phyloP scores from a whole-genome alignment of 768 basidiomycete genomes.

The Suillus lakei region DNA sequence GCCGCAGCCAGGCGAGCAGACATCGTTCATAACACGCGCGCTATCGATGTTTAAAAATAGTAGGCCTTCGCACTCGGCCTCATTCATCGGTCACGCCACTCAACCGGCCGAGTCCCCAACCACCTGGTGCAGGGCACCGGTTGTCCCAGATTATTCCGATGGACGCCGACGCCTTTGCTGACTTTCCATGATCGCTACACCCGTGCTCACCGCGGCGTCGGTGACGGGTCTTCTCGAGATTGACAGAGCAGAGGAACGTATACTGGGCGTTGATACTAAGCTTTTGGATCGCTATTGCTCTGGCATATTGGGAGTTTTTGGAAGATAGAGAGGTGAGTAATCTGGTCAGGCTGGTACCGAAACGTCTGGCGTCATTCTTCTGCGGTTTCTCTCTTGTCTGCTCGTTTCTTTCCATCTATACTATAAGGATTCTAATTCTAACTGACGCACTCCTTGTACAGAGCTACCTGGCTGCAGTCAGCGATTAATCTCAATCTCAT shows the following conservation, averaged over 20 bases:
- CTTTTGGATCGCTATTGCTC: slow-evolving; percentile 77
- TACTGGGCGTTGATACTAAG: slow-evolving; percentile 73
- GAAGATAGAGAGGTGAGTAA: slow-evolving; percentile 76
- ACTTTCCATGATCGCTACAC: slow-evolving; percentile 76
- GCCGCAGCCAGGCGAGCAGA: slow-evolving; percentile 31
- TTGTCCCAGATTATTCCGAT: slow-evolving; percentile 27
- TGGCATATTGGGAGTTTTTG: slow-evolving; percentile 80
- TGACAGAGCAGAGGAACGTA: slow-evolving; percentile 55
- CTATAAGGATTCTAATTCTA: background rate
- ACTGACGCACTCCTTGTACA: background rate
- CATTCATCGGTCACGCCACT: slow-evolving; percentile 56
- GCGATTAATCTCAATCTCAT: background rate
- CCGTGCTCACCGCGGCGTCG: slow-evolving; percentile 61
- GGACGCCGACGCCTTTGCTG: slow-evolving; percentile 52
- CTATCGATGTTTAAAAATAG: slow-evolving; percentile 52
- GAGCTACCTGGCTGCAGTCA: slow-evolving; percentile 4
- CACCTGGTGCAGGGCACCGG: slow-evolving; percentile 21
- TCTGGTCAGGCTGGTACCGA: background rate
- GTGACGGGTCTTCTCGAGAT: slow-evolving; percentile 69
- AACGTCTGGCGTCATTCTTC: background rate
- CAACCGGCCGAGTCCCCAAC: slow-evolving; percentile 21
- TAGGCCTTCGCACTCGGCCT: slow-evolving; percentile 61
- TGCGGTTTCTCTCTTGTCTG: background rate
- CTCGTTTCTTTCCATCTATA: background rate
- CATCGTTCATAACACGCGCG: slow-evolving; percentile 55